These are phyloP conservation scores for Cephaloascus fragrans DNA, from an alignment of 805 yeast genomes.

Conservation along the genomic window DNA sequence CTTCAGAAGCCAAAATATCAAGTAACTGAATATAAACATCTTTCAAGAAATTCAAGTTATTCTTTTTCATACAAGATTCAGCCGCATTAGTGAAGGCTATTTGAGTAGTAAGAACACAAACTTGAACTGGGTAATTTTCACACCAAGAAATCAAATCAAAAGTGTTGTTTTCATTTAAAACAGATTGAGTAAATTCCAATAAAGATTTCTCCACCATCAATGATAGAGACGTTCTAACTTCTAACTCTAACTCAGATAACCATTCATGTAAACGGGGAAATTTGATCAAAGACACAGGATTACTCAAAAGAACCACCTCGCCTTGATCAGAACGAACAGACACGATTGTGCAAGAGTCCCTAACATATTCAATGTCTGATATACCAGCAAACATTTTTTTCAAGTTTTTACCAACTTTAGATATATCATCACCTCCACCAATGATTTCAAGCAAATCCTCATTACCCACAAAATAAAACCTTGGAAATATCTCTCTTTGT, in stretches of 20 bases:
- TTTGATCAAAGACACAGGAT: constrained; percentile 32
- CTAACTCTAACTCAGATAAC: constrained; percentile 49
- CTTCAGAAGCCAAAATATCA: constrained; percentile 17
- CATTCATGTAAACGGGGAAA: constrained; percentile 45
- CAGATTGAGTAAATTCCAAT: constrained; percentile 6
- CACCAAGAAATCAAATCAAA: constrained; percentile 18
- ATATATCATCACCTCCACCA: constrained; percentile 47
- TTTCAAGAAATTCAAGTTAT: neutral
- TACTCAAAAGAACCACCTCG: constrained; percentile 37
- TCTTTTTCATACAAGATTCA: constrained; percentile 16
- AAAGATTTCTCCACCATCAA: constrained; percentile 18
- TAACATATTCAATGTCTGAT: constrained; percentile 25
- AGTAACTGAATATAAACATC: constrained; percentile 6
- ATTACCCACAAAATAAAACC: constrained; percentile 84
- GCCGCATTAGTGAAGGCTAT: constrained; percentile 40
- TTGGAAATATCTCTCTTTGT: constrained; percentile 68
- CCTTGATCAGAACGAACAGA: constrained; percentile 57
- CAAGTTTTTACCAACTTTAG: constrained; percentile 45
- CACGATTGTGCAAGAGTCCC: constrained; percentile 19
- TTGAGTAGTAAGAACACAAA: constrained; percentile 43
- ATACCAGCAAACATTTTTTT: constrained; percentile 68
- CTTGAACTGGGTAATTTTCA: constrained; percentile 42
- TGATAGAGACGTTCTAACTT: constrained; percentile 40
- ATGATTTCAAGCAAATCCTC: constrained; percentile 80
- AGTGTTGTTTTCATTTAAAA: constrained; percentile 7